Percentiles rank a stretch among this genome's conserved stretches.
Evolutionary conservation across 768 basidiomycete genomes (phyloP).

Genomic region (Suillus occidentalis): DNA sequence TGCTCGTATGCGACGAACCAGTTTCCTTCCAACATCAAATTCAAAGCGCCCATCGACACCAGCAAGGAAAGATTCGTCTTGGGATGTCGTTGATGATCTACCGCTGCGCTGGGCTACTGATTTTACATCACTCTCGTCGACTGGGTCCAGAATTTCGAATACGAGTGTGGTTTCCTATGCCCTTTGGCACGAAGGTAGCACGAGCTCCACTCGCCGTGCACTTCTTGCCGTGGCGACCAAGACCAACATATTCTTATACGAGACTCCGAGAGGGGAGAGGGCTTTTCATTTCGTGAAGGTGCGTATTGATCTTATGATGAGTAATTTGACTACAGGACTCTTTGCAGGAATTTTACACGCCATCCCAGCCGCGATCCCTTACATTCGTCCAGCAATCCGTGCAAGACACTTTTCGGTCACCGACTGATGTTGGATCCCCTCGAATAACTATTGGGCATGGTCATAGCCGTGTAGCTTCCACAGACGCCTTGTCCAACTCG

Average conservation of each 20-base stretch:
- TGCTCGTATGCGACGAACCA: conserved; percentile 26
- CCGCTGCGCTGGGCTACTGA: conserved; percentile 87
- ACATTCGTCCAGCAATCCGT: conserved; percentile 71
- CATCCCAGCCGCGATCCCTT: conserved; percentile 62
- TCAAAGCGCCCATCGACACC: conserved; percentile 24
- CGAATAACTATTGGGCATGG: conserved; percentile 23
- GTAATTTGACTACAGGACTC: not conserved
- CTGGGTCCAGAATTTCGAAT: conserved; percentile 62
- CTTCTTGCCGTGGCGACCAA: conserved; percentile 79
- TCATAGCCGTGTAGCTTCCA: conserved; percentile 46
- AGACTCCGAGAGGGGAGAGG: conserved; percentile 79
- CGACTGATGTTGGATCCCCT: conserved; percentile 39
- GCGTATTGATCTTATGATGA: conserved; percentile 9
- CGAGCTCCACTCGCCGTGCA: conserved; percentile 43
- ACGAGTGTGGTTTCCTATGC: conserved; percentile 64
- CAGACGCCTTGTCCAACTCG: conserved; percentile 26
- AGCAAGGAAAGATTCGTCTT: conserved; percentile 48
- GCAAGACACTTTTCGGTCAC: conserved; percentile 47
- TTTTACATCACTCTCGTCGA: conserved; percentile 72
- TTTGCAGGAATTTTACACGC: conserved; percentile 80
- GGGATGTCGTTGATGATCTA: conserved; percentile 75
- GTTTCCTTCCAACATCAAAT: conserved; percentile 32
- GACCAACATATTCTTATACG: conserved; percentile 69
- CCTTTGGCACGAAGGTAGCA: conserved; percentile 61
- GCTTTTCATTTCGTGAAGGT: conserved; percentile 85